Percentiles rank a stretch among this genome's conserved stretches.
These are phyloP conservation scores for Eucalyptus microcorys DNA, from an alignment of 345 rosid species.

Conservation along the genomic window DNA sequence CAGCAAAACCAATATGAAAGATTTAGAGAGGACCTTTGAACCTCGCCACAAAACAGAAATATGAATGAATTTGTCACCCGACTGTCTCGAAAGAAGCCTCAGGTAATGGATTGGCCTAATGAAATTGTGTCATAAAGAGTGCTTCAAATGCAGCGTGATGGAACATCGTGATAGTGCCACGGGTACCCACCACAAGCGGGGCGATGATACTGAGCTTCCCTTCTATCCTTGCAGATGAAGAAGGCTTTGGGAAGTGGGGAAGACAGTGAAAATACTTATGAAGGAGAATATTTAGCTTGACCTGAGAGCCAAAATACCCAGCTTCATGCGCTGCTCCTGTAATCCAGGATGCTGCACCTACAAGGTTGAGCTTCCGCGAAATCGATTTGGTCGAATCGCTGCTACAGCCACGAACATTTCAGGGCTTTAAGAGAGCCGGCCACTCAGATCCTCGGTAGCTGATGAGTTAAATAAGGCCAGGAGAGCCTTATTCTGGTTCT, in stretches of 20 bases:
- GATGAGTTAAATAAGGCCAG: neutral
- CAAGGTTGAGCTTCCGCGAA: neutral
- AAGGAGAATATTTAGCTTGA: neutral
- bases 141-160: neutral
- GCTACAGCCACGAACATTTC: neutral
- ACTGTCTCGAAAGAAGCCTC: neutral
- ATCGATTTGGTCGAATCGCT: neutral
- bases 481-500: neutral
- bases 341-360: neutral
- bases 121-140: neutral
- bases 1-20: rapidly evolving
- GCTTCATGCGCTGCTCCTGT: neutral
- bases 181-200: neutral
- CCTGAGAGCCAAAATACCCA: neutral
- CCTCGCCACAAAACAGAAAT: neutral
- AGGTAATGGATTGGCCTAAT: neutral
- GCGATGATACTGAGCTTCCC: neutral
- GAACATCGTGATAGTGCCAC: neutral
- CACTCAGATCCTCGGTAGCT: neutral
- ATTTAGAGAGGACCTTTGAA: neutral
- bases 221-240: neutral
- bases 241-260: neutral
- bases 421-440: neutral
- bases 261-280: neutral
- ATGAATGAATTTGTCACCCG: neutral